These are phyloP conservation scores for Saitozyma sp. DNA, from an alignment of 768 basidiomycete genomes.

Conservation along the genomic window DNA sequence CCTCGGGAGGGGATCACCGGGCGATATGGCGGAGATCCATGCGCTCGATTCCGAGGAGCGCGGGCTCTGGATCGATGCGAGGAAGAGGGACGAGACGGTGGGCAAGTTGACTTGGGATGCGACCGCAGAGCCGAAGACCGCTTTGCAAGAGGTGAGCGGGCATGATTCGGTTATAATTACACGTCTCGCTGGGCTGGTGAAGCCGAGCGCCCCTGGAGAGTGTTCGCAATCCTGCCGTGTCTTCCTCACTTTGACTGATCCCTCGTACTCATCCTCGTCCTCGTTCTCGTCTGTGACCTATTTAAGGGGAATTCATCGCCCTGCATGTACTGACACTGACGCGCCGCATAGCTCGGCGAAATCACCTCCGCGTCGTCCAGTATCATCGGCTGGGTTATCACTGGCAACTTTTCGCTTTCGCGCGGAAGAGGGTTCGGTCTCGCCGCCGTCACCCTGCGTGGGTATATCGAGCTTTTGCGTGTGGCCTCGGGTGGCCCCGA, in stretches of 20 bases:
- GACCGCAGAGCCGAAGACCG: background rate
- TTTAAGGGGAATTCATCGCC: too few relatives aligned
- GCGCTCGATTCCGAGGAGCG: conserved; percentile 59
- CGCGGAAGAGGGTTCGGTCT: conserved; percentile 76
- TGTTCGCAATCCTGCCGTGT: too few relatives aligned
- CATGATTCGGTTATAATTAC: too few relatives aligned
- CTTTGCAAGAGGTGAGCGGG: conserved; percentile 16
- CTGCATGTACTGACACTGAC: conserved; percentile 5
- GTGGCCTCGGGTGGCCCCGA: background rate
- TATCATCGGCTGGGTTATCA: conserved; percentile 79
- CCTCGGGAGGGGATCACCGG: conserved; percentile 68
- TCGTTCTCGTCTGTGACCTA: too few relatives aligned
- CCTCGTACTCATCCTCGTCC: too few relatives aligned
- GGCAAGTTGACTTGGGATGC: conserved; percentile 1
- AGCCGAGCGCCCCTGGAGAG: too few relatives aligned
- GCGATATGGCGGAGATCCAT: conserved; percentile 74
- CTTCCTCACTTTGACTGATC: too few relatives aligned
- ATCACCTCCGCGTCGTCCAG: conserved; percentile 12
- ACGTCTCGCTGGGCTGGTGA: too few relatives aligned
- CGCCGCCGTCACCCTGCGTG: conserved; percentile 65
- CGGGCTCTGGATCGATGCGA: conserved; percentile 57
- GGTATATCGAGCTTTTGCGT: conserved; percentile 9
- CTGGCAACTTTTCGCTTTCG: conserved; percentile 77
- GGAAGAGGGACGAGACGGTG: conserved; percentile 1
- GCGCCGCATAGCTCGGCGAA: conserved; percentile 33